Evolutionary conservation across 306 rosid species (phyloP), one percentile per base, ranked within the genome.

Genomic region (Casuarina glauca): DNA sequence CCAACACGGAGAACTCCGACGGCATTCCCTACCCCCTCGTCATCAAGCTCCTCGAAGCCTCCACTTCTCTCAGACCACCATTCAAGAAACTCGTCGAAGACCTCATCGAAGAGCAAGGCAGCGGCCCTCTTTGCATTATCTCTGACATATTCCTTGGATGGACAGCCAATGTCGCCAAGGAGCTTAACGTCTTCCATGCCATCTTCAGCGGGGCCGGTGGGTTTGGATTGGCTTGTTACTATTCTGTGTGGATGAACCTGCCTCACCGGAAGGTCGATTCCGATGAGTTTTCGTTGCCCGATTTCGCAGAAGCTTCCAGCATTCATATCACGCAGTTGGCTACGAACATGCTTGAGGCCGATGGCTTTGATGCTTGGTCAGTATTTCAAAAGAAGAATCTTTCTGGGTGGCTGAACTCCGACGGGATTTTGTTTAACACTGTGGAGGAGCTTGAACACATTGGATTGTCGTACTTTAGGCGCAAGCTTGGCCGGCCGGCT

Each of bases 121-220:
- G 44, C 51, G 63, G 43, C 2, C 87, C 82, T 2, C 76, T 88
- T 36, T 82, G 85, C 13, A 75, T 92, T 45, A 62, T 92, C 53
- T 83, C 90, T 4, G 96, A 92, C 50, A 61, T 92, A 6, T 92
- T 90, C 80, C 83, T 92, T 9, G 96, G 93, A 4, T 92, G 97
- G 97, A 87, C 92, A 0, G 85, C 86, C 0, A 43, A 44, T 63
- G 80, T 88, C 2, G 87, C 94, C 4, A 86, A 84, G 42, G 86
- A 90, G 32, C 74, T 90, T 4, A 85, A 85, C 7, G 68, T 80
- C 1, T 88, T 81, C 70, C 95, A 90, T 45, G 85, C 76, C 4
- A 51, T 88, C 69, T 90, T 88, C 79, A 82, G 86, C 45, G 87
- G 81, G 2, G 0, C 46, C 0, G 6, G 88, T 1, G 90, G 89